phyloP scores from a whole-genome alignment of 495 filamentous ascomycete species.

The Copromyces sp. region DNA sequence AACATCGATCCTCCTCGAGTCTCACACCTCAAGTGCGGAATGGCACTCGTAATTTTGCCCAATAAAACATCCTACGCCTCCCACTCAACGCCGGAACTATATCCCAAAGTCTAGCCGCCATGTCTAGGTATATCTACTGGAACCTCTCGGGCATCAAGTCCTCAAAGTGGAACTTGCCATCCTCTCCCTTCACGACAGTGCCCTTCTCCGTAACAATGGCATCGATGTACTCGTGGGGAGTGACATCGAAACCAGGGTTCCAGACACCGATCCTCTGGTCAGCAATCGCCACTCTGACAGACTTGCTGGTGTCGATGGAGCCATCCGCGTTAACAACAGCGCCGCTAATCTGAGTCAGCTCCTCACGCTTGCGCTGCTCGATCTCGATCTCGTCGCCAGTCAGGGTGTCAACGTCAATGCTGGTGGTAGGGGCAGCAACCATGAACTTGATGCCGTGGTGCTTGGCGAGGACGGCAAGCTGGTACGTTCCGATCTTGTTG shows the following conservation, averaged over 20 bases:
- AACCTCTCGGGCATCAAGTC: conserved; percentile 40
- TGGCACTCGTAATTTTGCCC: not conserved
- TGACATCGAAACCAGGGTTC: conserved; percentile 97
- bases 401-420: conserved; percentile 73
- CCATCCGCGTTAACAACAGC: conserved; percentile 44
- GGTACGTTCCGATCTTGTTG: conserved; percentile 98
- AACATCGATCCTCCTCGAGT: not conserved
- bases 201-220: conserved; percentile 90
- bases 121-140: not conserved
- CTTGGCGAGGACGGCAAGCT: conserved; percentile 73
- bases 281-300: conserved; percentile 69
- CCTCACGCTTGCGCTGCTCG: conserved; percentile 68
- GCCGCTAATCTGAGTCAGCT: conserved; percentile 74
- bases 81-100: not conserved
- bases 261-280: conserved; percentile 75
- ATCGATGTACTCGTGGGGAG: conserved; percentile 77
- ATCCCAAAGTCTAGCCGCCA: not conserved
- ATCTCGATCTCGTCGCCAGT: conserved; percentile 73
- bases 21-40: not conserved
- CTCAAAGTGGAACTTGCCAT: conserved; percentile 66
- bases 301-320: conserved; percentile 38
- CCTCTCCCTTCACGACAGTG: conserved; percentile 63
- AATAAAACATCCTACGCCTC: not conserved
- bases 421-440: conserved; percentile 89
- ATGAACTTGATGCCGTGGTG: conserved; percentile 88